Evolutionary conservation across 306 rosid genomes (phyloP), one percentile per base, ranked within the genome.

Genomic region (Inga oerstediana): DNA sequence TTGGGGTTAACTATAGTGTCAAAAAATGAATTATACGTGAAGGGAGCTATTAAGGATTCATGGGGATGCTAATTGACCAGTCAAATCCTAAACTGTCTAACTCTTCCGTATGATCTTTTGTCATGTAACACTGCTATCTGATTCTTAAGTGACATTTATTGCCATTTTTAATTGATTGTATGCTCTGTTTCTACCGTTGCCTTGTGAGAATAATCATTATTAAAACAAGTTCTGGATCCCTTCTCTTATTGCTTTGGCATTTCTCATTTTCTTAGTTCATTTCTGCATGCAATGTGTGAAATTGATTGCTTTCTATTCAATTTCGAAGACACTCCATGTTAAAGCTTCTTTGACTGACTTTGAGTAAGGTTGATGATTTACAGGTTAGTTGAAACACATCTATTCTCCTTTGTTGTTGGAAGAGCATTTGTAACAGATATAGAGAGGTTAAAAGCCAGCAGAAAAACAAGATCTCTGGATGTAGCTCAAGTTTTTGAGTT

Each of bases 371-470:
- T 87, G 74, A 59, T 86, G 86, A 59, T 45, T 54, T 73, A 34
- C 98, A 97, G 99, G 95, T 88, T 97, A 92, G 98, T 92, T 80
- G 99, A 97, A 91, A 94, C 98, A 85, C 98, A 97, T 82, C 91
- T 94, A 87, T 97, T 94, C 95, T 97, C 98, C 49, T 97, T 97
- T 85, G 99, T 97, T 80, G 97, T 97, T 82, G 99, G 99, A 90
- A 93, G 99, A 91, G 98, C 99, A 71, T 97, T 97, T 90, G 99
- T 97, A 80, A 90, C 98, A 48, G 99, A 97, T 89, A 87, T 97
- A 80, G 98, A 97, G 81, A 94, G 94, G 91, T 87, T 97, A 79
- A 92, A 94, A 82, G 87, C 93, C 83, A 90, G 91, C 93, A 91
- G 95, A 90, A 90, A 89, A 87, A 88, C 91, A 86, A 89, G 98